Evolutionary conservation across 192 early-diverging fungal genomes (phyloP).

Genomic region (Coemansia sp.): DNA sequence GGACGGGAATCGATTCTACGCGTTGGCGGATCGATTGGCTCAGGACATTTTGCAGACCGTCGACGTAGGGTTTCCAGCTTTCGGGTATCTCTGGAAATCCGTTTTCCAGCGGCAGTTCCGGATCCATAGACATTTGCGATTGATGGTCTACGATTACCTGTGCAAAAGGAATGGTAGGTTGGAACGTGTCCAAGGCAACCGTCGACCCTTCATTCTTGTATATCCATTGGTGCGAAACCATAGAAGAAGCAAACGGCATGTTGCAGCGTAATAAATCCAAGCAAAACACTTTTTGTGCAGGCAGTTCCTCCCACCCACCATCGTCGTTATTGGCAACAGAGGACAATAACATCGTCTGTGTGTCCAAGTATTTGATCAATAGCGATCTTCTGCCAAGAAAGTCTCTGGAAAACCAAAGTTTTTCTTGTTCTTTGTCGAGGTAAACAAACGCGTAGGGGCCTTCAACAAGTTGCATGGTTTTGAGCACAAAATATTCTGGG

Average conservation of each 20-base stretch:
- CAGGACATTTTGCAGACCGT: slow-evolving; percentile 22
- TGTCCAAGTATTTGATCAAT: slow-evolving; percentile 17
- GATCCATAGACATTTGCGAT: not conserved
- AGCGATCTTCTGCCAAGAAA: slow-evolving; percentile 79
- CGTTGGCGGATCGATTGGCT: slow-evolving; percentile 18
- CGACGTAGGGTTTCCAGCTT: slow-evolving; percentile 26
- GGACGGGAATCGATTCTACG: slow-evolving; percentile 25
- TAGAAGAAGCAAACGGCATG: not conserved
- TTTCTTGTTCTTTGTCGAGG: slow-evolving; percentile 30
- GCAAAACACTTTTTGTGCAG: slow-evolving; percentile 75
- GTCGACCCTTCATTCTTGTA: not conserved
- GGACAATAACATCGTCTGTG: not conserved
- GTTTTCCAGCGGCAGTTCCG: not conserved
- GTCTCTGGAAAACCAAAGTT: slow-evolving; percentile 84
- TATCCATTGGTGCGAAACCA: slow-evolving; percentile 3
- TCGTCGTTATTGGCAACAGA: slow-evolving; percentile 19
- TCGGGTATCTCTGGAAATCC: not conserved
- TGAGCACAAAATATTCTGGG: slow-evolving; percentile 36
- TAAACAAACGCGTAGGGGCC: slow-evolving; percentile 86
- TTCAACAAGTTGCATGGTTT: slow-evolving; percentile 58
- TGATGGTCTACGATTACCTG: slow-evolving; percentile 2
- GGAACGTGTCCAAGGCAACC: not conserved
- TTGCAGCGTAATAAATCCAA: slow-evolving; percentile 44
- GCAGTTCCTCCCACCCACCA: slow-evolving; percentile 69
- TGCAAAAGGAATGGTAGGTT: slow-evolving; percentile 17